Evolutionary conservation across 2,329 filamentous ascomycete genomes (phyloP).

Genomic region (Blastomyces parvus): DNA sequence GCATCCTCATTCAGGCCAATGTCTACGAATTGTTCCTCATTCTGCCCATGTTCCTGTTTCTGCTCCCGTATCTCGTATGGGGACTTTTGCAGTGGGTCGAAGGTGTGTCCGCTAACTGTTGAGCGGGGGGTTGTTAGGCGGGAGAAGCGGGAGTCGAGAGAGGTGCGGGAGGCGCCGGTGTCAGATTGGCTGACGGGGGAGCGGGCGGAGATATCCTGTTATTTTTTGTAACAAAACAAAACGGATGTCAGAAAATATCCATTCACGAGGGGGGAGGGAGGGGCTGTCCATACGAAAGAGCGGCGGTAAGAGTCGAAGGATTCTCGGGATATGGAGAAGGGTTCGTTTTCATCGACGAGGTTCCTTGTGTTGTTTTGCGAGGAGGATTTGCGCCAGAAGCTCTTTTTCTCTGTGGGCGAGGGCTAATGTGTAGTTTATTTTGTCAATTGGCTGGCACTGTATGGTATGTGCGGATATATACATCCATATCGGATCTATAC

Average conservation of each 20-base stretch:
- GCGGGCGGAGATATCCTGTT: conserved; percentile 78
- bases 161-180: conserved; percentile 55
- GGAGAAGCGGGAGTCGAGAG: conserved; percentile 65
- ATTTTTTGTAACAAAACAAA: background rate
- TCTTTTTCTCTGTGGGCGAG: conserved; percentile 78
- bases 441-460: conserved; percentile 12
- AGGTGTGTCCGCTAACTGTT: conserved; percentile 47
- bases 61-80: conserved; percentile 59
- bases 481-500: background rate
- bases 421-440: conserved; percentile 45
- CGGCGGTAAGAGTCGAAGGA: conserved; percentile 95
- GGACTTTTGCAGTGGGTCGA: conserved; percentile 37
- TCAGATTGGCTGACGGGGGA: conserved; percentile 61
- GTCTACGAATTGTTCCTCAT: conserved; percentile 77
- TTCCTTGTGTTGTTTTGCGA: conserved; percentile 47
- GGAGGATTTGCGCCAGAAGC: conserved; percentile 57
- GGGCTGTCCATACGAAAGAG: conserved; percentile 66
- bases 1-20: conserved; percentile 76
- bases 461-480: conserved; percentile 9
- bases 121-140: conserved; percentile 54
- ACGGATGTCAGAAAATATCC: background rate
- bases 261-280: background rate
- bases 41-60: conserved; percentile 45
- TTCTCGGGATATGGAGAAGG: conserved; percentile 89
- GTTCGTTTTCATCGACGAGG: conserved; percentile 73